Evolutionary conservation across 495 filamentous ascomycete species (phyloP), one percentile per base, ranked within the genome.

Genomic region (Lindgomyces ingoldianus): DNA sequence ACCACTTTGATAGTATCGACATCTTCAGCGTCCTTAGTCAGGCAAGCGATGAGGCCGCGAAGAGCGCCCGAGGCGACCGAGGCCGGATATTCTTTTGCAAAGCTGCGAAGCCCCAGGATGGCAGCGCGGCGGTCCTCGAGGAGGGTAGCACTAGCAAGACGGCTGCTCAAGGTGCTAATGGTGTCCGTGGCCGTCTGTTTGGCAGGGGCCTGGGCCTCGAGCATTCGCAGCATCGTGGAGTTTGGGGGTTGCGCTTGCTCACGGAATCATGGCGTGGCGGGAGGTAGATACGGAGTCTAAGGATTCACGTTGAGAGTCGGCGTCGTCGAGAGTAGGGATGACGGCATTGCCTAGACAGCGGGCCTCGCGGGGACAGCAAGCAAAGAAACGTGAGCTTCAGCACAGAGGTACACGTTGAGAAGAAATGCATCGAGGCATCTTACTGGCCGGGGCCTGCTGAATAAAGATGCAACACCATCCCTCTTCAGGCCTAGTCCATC

Each of bases 131-230:
- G 87, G 76, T 98, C 94, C 77, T 98, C 94, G 36, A 98, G 83
- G 19, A 98, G 82, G 0, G 91, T 96, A 29, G 91, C 90, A 60
- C 87, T 93, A 68, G 88, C 86, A 27, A 98, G 84, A 55, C 94
- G 89, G 70, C 87, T 86, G 77, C 89, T 93, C 46, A 97, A 82
- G 45, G 90, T 89, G 60, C 87, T 87, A 73, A 98, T 98, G 19
- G 94, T 96, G 70, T 95, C 91, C 69, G 89, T 89, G 60, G 91
- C 94, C 75, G 89, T 94, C 83, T 98, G 94, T 83, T 94, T 96
- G 76, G 90, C 90, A 68, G 93, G 93, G 72, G 91, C 88, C 79
- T 93, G 85, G 68, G 90, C 81, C 72, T 88, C 85, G 68, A 88
- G 87, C 76, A 95, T 92, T 74, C 89, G 88, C 77, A 95, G 90